These are phyloP conservation scores for Coemansia sp. DNA, from an alignment of 192 early-diverging fungal species.

Conservation along the genomic window DNA sequence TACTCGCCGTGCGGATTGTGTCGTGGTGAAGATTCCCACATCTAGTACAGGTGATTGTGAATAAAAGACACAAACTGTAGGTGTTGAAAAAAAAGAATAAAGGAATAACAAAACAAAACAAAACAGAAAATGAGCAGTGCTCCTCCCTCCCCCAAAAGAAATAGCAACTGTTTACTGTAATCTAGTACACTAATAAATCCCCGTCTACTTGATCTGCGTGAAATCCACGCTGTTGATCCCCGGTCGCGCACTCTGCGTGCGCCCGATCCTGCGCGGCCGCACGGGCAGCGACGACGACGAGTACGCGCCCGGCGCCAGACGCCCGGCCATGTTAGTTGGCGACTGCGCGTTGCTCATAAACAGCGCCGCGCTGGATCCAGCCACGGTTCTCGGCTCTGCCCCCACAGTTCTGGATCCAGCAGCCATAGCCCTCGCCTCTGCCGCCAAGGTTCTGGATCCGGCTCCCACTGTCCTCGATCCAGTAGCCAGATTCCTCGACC, in stretches of 20 bases:
- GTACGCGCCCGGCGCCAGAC: conserved; percentile 1
- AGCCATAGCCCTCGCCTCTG: too few relatives aligned
- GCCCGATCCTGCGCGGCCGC: conserved; percentile 12
- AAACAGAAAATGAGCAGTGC: not conserved
- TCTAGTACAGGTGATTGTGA: not conserved
- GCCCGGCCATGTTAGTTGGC: conserved; percentile 12
- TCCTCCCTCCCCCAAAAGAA: too few relatives aligned
- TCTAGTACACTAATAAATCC: not conserved
- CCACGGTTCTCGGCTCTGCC: conserved; percentile 4
- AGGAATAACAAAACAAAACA: not conserved
- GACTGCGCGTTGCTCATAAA: conserved; percentile 18
- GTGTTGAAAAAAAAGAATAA: not conserved
- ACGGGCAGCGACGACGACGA: conserved; percentile 29
- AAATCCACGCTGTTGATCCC: conserved; percentile 42
- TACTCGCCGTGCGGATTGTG: conserved; percentile 17
- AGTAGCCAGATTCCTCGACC: too few relatives aligned
- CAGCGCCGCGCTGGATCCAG: conserved; percentile 7
- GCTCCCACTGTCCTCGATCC: too few relatives aligned
- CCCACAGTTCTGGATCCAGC: too few relatives aligned
- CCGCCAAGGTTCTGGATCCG: too few relatives aligned
- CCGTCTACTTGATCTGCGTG: conserved; percentile 5
- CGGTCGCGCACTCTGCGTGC: conserved; percentile 46
- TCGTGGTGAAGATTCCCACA: too few relatives aligned
- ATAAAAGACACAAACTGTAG: not conserved
- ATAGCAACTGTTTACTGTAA: not conserved